Conservation (phyloP, 2,329 filamentous ascomycete species). For the Botryotinia calthae region DNA sequence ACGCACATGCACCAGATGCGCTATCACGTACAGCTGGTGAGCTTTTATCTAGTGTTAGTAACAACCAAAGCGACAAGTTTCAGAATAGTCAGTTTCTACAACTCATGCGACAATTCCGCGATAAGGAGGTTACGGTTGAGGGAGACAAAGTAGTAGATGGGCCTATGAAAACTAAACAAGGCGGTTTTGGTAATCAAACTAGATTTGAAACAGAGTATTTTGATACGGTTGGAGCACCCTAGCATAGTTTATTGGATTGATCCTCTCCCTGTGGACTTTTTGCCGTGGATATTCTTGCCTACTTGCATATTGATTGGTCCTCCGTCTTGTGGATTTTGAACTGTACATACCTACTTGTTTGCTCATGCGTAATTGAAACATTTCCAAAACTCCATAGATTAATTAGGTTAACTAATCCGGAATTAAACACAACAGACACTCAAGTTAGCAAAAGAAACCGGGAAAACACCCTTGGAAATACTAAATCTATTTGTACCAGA, state of each 20-base stretch:
- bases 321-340: background rate
- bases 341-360: background rate
- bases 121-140: conserved; percentile 69
- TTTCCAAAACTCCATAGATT: background rate
- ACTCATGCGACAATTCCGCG: conserved; percentile 73
- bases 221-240: background rate
- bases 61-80: conserved; percentile 72
- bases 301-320: background rate
- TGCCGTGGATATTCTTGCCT: background rate
- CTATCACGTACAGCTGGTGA: conserved; percentile 69
- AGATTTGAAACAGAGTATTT: background rate
- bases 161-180: background rate
- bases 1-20: conserved; percentile 50
- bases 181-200: background rate
- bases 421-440: background rate
- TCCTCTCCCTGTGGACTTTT: background rate
- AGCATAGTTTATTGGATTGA: conserved; percentile 7
- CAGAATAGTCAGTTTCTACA: conserved; percentile 72
- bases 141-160: conserved; percentile 61
- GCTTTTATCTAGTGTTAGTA: conserved; percentile 65
- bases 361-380: background rate
- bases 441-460: background rate
- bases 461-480: background rate
- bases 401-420: background rate
- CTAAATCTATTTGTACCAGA: background rate